Evolutionary conservation across 2,329 filamentous ascomycete species (phyloP), one percentile per base, ranked within the genome.

Genomic region (Lecanicillium sp.): DNA sequence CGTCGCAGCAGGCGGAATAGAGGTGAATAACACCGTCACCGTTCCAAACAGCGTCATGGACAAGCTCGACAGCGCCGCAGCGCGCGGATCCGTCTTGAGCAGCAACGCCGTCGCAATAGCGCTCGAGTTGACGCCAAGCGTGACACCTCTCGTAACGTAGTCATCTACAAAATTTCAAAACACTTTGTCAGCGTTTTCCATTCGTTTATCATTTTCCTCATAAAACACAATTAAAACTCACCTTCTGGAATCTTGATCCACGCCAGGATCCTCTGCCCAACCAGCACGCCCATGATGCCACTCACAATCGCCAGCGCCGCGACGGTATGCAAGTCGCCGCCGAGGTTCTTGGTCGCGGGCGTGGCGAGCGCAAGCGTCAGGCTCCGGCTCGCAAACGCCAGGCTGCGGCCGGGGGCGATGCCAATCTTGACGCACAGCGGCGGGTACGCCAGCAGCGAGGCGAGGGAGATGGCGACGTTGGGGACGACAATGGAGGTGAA

Each of bases 21-120:
- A 74, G 2, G 74, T 79, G 47, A 78, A 67, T 4, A 75, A 56
- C 13, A 79, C 67, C 0, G 72, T 78, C 10, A 78, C 69, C 3
- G 74, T 73, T 8, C 75, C 74, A 48, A 80, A 78, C 8, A 79
- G 46, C 36, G 68, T 73, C 77, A 81, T 79, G 1, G 72, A 72
- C 17, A 81, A 54, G 46, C 71, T 77, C 14, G 71, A 74, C 36
- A 79, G 57, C 14, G 77, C 74, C 1, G 75, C 77, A 5, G 74
- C 75, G 31, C 75, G 64, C 1, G 74, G 74, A 44, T 80, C 75
- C 1, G 68, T 71, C 3, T 66, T 61, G 3, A 80, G 54, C 3
- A 80, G 57, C 25, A 78, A 51, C 0, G 77, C 74, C 4, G 76
- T 79, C 2, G 67, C 74, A 29, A 80, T 73, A 5, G 75, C 76